Evolutionary conservation across 139 green algal species (phyloP).

Genomic region (Medakamo hakoo): DNA sequence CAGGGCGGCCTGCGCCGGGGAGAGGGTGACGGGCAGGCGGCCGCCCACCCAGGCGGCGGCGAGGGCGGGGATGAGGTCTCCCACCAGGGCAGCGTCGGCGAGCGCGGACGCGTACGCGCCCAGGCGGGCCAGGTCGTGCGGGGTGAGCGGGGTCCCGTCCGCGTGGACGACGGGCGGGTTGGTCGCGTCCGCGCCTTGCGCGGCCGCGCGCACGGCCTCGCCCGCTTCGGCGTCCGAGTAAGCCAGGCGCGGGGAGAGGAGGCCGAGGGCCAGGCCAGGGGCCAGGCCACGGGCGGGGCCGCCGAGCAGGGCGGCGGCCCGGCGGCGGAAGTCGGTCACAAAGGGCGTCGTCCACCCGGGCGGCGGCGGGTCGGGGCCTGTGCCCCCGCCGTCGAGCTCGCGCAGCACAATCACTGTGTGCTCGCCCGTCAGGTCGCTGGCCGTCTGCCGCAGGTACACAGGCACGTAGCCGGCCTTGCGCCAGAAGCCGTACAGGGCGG

Average conservation of each 20-base stretch:
- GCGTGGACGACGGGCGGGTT: slow-evolving; percentile 9
- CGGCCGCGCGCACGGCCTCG: not conserved
- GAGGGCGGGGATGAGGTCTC: slow-evolving; percentile 69
- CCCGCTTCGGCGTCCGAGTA: slow-evolving; percentile 49
- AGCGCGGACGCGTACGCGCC: slow-evolving; percentile 86
- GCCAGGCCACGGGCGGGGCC: slow-evolving; percentile 33
- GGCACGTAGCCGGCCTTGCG: slow-evolving; percentile 48
- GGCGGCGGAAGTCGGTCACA: slow-evolving; percentile 55
- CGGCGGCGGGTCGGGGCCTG: slow-evolving; percentile 36
- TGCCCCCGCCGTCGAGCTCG: slow-evolving; percentile 28
- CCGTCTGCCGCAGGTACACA: slow-evolving; percentile 84
- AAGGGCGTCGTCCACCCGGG: slow-evolving; percentile 60
- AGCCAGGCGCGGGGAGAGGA: slow-evolving; percentile 71
- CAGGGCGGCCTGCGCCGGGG: slow-evolving; percentile 65
- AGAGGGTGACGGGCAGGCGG: slow-evolving; percentile 58
- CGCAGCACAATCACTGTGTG: slow-evolving; percentile 81
- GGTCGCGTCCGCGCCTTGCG: slow-evolving; percentile 3
- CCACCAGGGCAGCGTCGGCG: slow-evolving; percentile 88
- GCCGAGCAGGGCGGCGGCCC: slow-evolving; percentile 29
- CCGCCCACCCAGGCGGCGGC: slow-evolving; percentile 62
- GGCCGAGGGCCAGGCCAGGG: slow-evolving; percentile 58
- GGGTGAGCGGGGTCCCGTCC: slow-evolving; percentile 40
- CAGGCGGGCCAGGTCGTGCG: slow-evolving; percentile 70
- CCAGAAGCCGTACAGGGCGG: slow-evolving; percentile 91
- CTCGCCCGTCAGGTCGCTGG: slow-evolving; percentile 74